Evolutionary conservation across 1,284 basidiomycete species (phyloP), one percentile per base, ranked within the genome.

Genomic region (Cronartium ribicola): DNA sequence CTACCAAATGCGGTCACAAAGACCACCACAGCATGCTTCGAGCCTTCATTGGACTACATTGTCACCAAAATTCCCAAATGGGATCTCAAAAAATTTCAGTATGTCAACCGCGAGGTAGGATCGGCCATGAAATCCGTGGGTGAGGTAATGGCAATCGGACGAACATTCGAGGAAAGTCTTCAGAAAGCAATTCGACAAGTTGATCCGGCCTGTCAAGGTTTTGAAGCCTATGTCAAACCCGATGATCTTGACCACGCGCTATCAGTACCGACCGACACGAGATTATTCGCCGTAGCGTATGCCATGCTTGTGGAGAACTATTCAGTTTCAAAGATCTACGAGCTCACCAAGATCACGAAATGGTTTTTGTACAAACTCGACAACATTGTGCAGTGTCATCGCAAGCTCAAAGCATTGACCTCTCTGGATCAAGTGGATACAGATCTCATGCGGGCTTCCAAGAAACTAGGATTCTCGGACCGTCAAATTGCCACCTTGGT

Each of bases 51-150:
- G 67, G 96, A 99, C 83, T 99, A 99, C 84, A 96, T 98, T 80
- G 95, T 99, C 77, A 98, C 94, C 75, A 98, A 99, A 85, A 98
- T 99, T 79, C 96, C 96, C 78, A 98, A 98, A 83, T 98, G 96
- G 94, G 96, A 99, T 83, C 85, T 99, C 76, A 93, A 94, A 78
- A 99, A 99, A 84, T 98, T 99, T 86, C 94, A 97, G 80, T 84
- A 86, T 80, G 96, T 99, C 75, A 90, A 96, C 82, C 90, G 95
- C 76, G 89, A 94, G 81, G 89, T 98, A 68, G 95, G 96, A 48
- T 98, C 94, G 2, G 88, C 93, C 37, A 98, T 99, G 96, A 98
- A 99, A 84, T 94, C 92, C 36, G 96, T 99, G 75, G 96, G 96
- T 76, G 96, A 98, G 83, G 95, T 98, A 79, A 98, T 99, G 96